A percentile compares a stretch with the other conserved stretches of the same genome.
phyloP scores from a whole-genome alignment of 768 basidiomycete species.

The Tephrocybe sp. region DNA sequence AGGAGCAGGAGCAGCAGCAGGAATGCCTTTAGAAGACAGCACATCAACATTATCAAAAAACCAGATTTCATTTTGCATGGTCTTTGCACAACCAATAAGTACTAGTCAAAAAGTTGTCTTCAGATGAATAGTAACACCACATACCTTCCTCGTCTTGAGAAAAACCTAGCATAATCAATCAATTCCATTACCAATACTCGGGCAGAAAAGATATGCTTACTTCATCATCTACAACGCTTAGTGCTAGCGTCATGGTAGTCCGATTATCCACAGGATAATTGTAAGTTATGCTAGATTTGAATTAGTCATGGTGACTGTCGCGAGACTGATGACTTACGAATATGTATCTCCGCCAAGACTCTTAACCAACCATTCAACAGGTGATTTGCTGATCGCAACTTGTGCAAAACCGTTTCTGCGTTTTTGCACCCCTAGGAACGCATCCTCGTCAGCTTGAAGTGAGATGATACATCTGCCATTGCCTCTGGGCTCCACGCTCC shows the following conservation, averaged over 20 bases:
- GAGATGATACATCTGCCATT: conserved; percentile 10
- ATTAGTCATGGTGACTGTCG: not conserved
- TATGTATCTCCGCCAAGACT: conserved; percentile 1
- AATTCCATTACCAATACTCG: no score
- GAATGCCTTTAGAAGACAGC: not conserved
- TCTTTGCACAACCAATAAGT: not conserved
- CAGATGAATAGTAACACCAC: no score
- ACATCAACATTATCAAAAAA: not conserved
- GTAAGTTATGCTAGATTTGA: not conserved
- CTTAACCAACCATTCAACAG: conserved; percentile 5
- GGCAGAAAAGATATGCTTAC: not conserved
- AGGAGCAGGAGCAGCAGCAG: not conserved
- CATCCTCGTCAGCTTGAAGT: not conserved
- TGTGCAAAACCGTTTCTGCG: not conserved
- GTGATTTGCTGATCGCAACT: not conserved
- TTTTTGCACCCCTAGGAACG: conserved; percentile 6
- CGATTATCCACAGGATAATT: not conserved
- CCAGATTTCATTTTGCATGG: not conserved
- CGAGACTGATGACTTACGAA: not conserved
- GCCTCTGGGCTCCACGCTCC: conserved; percentile 6
- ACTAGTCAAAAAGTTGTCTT: no score
- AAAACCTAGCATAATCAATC: not conserved
- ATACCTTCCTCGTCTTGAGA: not conserved
- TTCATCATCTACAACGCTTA: conserved; percentile 7
- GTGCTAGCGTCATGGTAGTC: conserved; percentile 1